Percentiles rank a stretch among this genome's conserved stretches.
These are phyloP conservation scores for Meripilus lineatus DNA, from an alignment of 1,284 basidiomycete genomes.

Conservation along the genomic window DNA sequence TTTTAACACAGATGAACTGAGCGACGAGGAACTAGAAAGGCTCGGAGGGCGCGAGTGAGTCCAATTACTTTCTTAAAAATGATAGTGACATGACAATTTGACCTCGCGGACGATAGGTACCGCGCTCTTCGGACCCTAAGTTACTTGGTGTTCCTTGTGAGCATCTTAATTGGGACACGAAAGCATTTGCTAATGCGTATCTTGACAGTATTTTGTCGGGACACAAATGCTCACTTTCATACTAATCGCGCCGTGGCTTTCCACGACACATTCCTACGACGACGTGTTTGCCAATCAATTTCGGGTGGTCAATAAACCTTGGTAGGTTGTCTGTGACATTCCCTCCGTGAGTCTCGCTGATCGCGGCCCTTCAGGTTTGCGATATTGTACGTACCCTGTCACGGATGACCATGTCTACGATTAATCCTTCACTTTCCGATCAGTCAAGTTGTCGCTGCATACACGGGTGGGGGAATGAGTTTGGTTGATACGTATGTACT, in stretches of 20 bases:
- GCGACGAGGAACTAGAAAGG: constrained; percentile 68
- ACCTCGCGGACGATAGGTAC: constrained; percentile 12
- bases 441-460: constrained; percentile 43
- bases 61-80: constrained; percentile 11
- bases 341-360: background rate
- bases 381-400: constrained; percentile 29
- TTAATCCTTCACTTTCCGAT: too few species aligned
- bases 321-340: constrained; percentile 33
- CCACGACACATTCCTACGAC: constrained; percentile 37
- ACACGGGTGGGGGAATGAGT: constrained; percentile 51
- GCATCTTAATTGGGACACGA: constrained; percentile 14
- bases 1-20: constrained; percentile 64
- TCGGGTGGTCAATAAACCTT: constrained; percentile 42
- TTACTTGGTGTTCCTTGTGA: constrained; percentile 42
- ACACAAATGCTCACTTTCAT: constrained; percentile 56
- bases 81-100: constrained; percentile 27
- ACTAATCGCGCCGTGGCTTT: constrained; percentile 50
- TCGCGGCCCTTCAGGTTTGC: constrained; percentile 33
- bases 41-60: constrained; percentile 78
- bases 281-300: constrained; percentile 41
- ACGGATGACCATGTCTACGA: background rate
- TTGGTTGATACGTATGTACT: constrained; percentile 43
- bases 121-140: constrained; percentile 31
- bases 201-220: constrained; percentile 42
- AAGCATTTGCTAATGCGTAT: background rate